Evolutionary conservation across 768 basidiomycete genomes (phyloP), one percentile per base, ranked within the genome.

Genomic region (Amanita pallidorosea): DNA sequence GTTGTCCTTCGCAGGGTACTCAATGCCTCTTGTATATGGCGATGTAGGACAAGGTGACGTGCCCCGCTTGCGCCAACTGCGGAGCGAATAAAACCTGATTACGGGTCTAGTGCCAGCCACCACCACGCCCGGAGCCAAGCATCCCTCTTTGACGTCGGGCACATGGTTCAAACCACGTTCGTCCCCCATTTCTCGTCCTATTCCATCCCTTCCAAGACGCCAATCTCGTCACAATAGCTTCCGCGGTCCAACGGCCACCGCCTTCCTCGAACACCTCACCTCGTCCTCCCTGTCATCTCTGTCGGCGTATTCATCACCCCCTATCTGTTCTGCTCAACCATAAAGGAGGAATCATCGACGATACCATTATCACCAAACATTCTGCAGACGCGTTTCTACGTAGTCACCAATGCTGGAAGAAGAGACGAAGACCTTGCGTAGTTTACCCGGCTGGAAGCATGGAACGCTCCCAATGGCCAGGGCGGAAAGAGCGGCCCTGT

Each of bases 61-160:
- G 41, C n/a, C 54, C 48, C 41, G 45, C 38, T 51, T 56, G 43
- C 51, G 57, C 46, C 50, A 37, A 33, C 25, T 8, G 6, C 27
- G 9, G 15, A 15, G 29, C 23, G 7, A 25, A 25, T 1, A 23
- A 29, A 29, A 40, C 35, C 44, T 23, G 53, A 40, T 44, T 47
- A 43, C 38, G 41, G 35, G 12, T 41, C 41, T 27, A 23, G 27
- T 48, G 81, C 85, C 7, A 92, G 89, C 58, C 95, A 99, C 66
- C 80, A 85, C 41, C 86, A 97, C 60, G 88, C 94, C 46, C 82
- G 96, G 37, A 77, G 70, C 11, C 76, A 75, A 33, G 88, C 79
- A 1, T 93, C 93, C 0, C 72, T 99, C 29, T 99, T 99, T 63
- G 96, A 99, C 61, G 96, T 99, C 23, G 90, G 90, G 18, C 96